A percentile compares a stretch with the other conserved stretches of the same genome.
Evolutionary conservation across 2,329 filamentous ascomycete species (phyloP).

Genomic region (Monosporascus sp.): DNA sequence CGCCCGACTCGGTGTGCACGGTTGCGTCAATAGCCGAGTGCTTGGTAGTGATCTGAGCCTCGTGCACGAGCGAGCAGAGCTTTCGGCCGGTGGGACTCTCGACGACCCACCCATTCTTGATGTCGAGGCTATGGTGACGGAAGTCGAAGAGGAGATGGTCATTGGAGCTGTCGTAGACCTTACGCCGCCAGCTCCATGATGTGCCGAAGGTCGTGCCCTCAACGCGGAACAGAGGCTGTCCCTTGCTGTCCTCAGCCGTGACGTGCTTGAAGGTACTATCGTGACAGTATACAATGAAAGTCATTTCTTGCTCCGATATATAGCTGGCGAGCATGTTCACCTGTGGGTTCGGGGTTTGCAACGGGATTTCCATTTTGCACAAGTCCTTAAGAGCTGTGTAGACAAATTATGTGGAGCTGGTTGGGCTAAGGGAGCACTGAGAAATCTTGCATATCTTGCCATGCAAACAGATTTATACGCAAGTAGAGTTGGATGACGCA

Average conservation of each 20-base stretch:
- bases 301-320: neutral
- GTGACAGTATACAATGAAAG: constrained; percentile 5
- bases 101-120: constrained; percentile 13
- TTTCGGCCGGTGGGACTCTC: constrained; percentile 6
- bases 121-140: constrained; percentile 9
- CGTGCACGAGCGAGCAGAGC: constrained; percentile 8
- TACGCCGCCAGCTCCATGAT: constrained; percentile 14
- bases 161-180: constrained; percentile 4
- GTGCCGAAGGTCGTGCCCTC: constrained; percentile 6
- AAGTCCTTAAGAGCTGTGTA: too few species aligned
- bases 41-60: constrained; percentile 2
- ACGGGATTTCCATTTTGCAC: constrained; percentile 3
- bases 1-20: constrained; percentile 8
- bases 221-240: constrained; percentile 5
- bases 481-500: too few species aligned
- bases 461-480: too few species aligned
- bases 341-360: constrained; percentile 3
- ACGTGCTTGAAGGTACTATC: constrained; percentile 5
- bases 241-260: neutral
- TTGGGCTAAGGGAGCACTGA: too few species aligned
- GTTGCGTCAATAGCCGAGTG: constrained; percentile 8
- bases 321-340: constrained; percentile 5
- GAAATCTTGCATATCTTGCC: too few species aligned
- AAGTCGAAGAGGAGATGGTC: constrained; percentile 10
- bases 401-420: too few species aligned